phyloP scores from a whole-genome alignment of 2,329 filamentous ascomycete species.

The Colletotrichum spaethianum region DNA sequence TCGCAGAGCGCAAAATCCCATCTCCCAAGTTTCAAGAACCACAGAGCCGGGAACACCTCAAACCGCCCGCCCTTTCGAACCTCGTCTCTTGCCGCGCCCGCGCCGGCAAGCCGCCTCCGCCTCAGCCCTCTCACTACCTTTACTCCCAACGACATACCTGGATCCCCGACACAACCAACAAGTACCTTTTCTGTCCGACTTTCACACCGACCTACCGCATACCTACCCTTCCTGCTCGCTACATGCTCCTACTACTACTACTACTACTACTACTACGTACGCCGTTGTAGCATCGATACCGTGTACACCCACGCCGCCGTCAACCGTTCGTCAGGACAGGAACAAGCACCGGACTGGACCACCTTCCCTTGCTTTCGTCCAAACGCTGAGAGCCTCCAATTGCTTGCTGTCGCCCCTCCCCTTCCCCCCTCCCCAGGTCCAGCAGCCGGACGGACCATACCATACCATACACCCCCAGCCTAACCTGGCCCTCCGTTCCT shows the following conservation, averaged over 20 bases:
- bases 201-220: constrained; percentile 37
- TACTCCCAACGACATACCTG: constrained; percentile 6
- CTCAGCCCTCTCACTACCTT: not conserved
- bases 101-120: constrained; percentile 22
- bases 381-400: constrained; percentile 34
- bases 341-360: constrained; percentile 12
- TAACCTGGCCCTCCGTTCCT: constrained; percentile 12
- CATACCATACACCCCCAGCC: not conserved
- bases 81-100: constrained; percentile 12
- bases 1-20: constrained; percentile 34
- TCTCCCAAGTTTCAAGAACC: constrained; percentile 42
- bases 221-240: constrained; percentile 16
- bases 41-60: constrained; percentile 39
- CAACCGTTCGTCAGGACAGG: constrained; percentile 1
- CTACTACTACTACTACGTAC: no score
- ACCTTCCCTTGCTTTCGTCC: constrained; percentile 39
- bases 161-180: constrained; percentile 6
- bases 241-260: no score
- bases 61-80: constrained; percentile 18
- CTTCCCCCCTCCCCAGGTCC: not conserved
- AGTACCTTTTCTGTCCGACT: constrained; percentile 34
- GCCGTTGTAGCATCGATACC: not conserved
- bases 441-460: no score
- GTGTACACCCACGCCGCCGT: constrained; percentile 12
- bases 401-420: constrained; percentile 13